Base-by-base conservation (phyloP, 345 rosid genomes). In the Nephelium lappaceum region DNA sequence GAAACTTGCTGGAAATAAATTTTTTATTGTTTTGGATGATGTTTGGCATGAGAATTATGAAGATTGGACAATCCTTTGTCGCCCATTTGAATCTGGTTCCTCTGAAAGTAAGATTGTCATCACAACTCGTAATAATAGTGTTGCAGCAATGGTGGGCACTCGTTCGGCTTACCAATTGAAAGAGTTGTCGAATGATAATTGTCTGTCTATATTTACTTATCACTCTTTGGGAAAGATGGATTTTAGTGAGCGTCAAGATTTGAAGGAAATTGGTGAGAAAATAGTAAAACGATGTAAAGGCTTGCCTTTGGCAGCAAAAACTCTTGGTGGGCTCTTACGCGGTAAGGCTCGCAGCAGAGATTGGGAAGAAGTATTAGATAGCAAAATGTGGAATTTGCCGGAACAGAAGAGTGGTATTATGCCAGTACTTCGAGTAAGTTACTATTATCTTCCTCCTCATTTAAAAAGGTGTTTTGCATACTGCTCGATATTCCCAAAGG, bases 21-120 rank as follows among this genome's bases (percentile, higher is more conserved):
- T 67, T 68, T 60, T 79, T 6, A 21, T 84, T 27, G 58, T 81
- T 39, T 11, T 81, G 18, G 84, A 84, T 43, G 87, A 78, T 76
- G 63, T 81, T 41, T 62, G 72, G 72, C 38, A 25, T 4, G 36
- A 51, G 19, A 55, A 42, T 38, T 57, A 71, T 73, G 12, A 9
- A 7, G 71, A 79, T 0, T 81, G 84, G 84, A 69, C 68, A 7
- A 27, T 58, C 3, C 10, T 83, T 3, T 5, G n/a, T 14, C 11
- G 63, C 42, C 75, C 83, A 39, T 63, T 79, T 11, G 55, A 19
- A 43, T 62, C 4, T 47, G 76, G 80, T 19, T 61, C 57, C 0
- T 5, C 11, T 8, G 80, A 60, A 7, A 84, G 76, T 53, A 79
- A 67, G 73, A 73, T 79, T 3, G 63, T 78, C 31, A 78, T 79